Percentiles rank a stretch among this genome's conserved stretches.
Conservation (phyloP, 768 basidiomycete genomes). For the Leccinum subtestaceum region DNA sequence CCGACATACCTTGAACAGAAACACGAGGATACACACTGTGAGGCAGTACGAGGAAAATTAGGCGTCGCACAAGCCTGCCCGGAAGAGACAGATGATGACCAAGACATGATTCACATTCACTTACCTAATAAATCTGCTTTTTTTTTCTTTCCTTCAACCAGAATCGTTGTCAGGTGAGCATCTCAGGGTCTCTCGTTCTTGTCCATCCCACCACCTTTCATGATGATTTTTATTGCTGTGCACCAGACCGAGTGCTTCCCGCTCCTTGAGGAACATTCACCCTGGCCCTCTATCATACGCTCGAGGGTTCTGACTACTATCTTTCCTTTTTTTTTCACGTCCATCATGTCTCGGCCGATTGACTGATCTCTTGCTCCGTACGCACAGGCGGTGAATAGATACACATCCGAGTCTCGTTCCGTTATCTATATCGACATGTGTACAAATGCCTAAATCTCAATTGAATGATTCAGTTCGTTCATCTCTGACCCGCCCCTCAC, state of each 20-base stretch:
- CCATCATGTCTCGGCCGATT: background rate
- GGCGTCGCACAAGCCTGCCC: too few relatives aligned
- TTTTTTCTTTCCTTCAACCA: too few relatives aligned
- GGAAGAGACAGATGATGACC: too few relatives aligned
- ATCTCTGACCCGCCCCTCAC: background rate
- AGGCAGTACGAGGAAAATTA: constrained; percentile 50
- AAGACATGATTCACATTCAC: too few relatives aligned
- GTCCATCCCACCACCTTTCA: too few relatives aligned
- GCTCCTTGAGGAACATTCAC: constrained; percentile 33
- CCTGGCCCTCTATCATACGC: constrained; percentile 35
- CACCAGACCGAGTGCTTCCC: background rate
- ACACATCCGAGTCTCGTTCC: background rate
- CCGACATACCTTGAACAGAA: constrained; percentile 52
- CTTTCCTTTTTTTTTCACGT: background rate
- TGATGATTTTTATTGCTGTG: constrained; percentile 5
- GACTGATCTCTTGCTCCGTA: constrained; percentile 2
- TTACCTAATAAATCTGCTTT: too few relatives aligned
- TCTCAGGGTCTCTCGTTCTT: too few relatives aligned
- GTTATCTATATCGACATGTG: background rate
- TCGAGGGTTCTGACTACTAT: constrained; percentile 28
- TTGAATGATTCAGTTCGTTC: background rate
- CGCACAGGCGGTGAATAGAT: background rate
- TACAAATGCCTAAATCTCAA: background rate
- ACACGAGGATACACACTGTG: constrained; percentile 44
- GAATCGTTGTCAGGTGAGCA: too few relatives aligned